phyloP scores from a whole-genome alignment of 1,284 basidiomycete species.

The Melampsora occidentalis region DNA sequence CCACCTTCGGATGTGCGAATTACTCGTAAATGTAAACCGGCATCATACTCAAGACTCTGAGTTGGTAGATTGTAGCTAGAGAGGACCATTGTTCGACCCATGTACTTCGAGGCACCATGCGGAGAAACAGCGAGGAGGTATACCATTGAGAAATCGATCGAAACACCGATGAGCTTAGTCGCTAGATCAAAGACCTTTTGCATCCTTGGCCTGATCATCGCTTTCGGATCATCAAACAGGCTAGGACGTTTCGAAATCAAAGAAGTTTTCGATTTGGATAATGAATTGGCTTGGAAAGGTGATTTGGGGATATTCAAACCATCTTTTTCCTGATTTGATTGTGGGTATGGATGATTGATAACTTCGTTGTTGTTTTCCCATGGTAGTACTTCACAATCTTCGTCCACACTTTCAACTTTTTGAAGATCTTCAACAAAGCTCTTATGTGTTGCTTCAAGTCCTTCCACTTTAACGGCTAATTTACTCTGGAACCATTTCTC shows the following conservation, averaged over 20 bases:
- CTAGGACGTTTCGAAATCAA: not conserved
- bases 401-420: not conserved
- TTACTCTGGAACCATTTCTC: conserved; percentile 45
- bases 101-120: conserved; percentile 3
- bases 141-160: conserved; percentile 49
- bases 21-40: conserved; percentile 49
- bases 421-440: not conserved
- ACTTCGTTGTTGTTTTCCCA: not conserved
- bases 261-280: not conserved
- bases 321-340: not conserved
- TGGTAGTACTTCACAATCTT: no score
- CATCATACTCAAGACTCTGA: conserved; percentile 49
- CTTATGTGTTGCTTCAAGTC: conserved; percentile 27
- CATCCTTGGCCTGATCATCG: conserved; percentile 39
- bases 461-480: conserved; percentile 24
- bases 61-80: conserved; percentile 48
- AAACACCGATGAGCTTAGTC: conserved; percentile 46
- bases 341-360: not conserved
- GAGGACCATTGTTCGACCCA: conserved; percentile 44
- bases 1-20: conserved; percentile 50
- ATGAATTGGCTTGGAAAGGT: not conserved
- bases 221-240: not conserved
- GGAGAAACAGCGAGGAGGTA: conserved; percentile 46
- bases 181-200: conserved; percentile 50
- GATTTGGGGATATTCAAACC: not conserved